Evolutionary conservation across 2,329 filamentous ascomycete species (phyloP), one percentile per base, ranked within the genome.

Genomic region (Calonectria montana): DNA sequence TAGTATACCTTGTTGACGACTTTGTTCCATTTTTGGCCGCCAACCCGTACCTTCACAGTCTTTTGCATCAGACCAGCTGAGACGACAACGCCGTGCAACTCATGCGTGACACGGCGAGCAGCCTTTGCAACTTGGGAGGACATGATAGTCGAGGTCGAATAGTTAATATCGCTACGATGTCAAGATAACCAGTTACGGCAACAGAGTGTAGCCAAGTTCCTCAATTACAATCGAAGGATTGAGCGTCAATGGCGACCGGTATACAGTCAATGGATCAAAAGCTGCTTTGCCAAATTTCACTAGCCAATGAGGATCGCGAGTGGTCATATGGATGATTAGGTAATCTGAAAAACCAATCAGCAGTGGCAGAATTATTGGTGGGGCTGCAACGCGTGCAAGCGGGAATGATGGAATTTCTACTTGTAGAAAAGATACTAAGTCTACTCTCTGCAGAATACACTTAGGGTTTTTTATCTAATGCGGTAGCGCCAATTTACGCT

Each of bases 21-120:
- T 71, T 88, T 88, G 81, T 96, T 94, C 92, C 93, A 96, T 81
- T 90, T 89, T 80, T 92, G 90, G 16, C 88, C 89, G 64, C 93
- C 92, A 16, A 96, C 88, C 75, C 91, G 90, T 73, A 96, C 94
- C 84, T 94, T 95, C 69, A 95, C 93, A 3, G 94, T 95, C 84
- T 92, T 94, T 71, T 91, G 85, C 92, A 95, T 95, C 71, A 92
- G 88, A 23, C 94, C 94, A 8, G 94, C 91, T 48, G 93, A 94
- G 62, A 96, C 90, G 27, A 96, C 94, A 47, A 96, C 90, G 73
- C 93, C 93, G 72, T 88, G 87, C 69, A 91, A 81, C 79, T 90
- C 87, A 71, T 87, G 86, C 64, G 85, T 86, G 62, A 86, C 85
- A 66, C 82, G 83, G 66, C 83, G 84, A 69, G 85, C 84, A 39